Evolutionary conservation across 345 rosid genomes (phyloP), one percentile per base, ranked within the genome.

Genomic region (Kandelia obovata): DNA sequence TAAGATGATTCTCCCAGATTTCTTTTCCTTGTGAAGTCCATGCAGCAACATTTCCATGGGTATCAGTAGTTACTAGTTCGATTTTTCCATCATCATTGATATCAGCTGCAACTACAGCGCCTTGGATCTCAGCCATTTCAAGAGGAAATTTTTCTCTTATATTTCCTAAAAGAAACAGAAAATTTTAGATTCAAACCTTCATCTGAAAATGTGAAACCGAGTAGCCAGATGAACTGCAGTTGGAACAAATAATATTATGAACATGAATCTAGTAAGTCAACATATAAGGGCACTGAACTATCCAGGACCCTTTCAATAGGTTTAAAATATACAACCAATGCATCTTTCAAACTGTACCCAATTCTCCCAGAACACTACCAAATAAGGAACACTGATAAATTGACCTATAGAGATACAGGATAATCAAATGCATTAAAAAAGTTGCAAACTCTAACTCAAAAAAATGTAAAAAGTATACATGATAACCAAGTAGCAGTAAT

Each of bases 41-140:
- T 34, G 99, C 99, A 72, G 90, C 99, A 80, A 96, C 83, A 84
- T 92, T 96, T 79, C 97, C 99, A 79, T 96, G 98, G 11, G 85
- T 81, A 83, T 96, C 99, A 61, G 98, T 85, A 71, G 99, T 92
- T 57, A 96, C 90, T 31, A 96, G 88, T 78, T 96, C 99, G 72
- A 92, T 83, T 81, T 96, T 96, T 34, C 99, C 99, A 88, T 96
- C 99, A 76, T 92, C 99, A 79, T 96, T 92, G 65, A 96, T 90
- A 81, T 96, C 99, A 58, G 98, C 98, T 37, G 98, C 98, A 83
- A 90, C 89, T 25, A 90, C 97, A 31, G 92, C 83, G 34, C 97
- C 98, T 84, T 92, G 97, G 73, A 96, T 92, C 87, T 96, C 99
- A 27, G 97, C 98, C 99, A 96, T 90, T 85, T 90, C 95, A 62